Conservation (phyloP, 306 rosid genomes). For the Vigna hirtella region DNA sequence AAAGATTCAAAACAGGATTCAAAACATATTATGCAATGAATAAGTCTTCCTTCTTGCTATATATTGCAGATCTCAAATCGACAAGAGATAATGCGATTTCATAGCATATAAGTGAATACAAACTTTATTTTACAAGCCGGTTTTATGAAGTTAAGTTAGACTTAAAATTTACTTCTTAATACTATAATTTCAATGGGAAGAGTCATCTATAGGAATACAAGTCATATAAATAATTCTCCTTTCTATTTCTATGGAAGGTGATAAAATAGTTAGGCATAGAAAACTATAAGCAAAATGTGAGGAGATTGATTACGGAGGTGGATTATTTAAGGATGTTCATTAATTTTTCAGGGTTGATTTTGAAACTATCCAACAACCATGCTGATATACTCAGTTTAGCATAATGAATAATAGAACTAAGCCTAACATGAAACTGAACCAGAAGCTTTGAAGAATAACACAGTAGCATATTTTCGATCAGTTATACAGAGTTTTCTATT, state of each 20-base stretch:
- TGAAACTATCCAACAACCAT: not conserved
- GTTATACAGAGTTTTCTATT: not conserved
- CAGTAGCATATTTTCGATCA: not conserved
- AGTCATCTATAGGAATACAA: not conserved
- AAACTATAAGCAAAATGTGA: slow-evolving; percentile 14
- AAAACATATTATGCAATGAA: slow-evolving; percentile 3
- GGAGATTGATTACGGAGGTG: not conserved
- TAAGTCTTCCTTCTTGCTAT: not conserved
- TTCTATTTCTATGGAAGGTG: not conserved
- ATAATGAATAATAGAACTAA: not conserved
- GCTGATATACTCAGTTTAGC: not conserved
- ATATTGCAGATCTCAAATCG: too few relatives aligned
- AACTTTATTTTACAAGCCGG: too few relatives aligned
- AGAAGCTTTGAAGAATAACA: slow-evolving; percentile 18
- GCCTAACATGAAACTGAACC: not conserved
- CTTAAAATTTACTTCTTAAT: too few relatives aligned
- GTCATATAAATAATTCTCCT: slow-evolving; percentile 7
- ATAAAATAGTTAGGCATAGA: not conserved
- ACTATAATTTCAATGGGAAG: slow-evolving; percentile 6
- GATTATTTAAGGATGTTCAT: slow-evolving; percentile 15
- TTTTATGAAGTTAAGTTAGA: too few relatives aligned
- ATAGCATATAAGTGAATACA: too few relatives aligned
- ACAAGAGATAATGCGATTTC: too few relatives aligned
- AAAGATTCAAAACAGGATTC: not conserved
- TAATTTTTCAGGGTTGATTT: not conserved